Base-by-base conservation (phyloP, 495 filamentous ascomycete genomes). In the Penicillium pancosmium region DNA sequence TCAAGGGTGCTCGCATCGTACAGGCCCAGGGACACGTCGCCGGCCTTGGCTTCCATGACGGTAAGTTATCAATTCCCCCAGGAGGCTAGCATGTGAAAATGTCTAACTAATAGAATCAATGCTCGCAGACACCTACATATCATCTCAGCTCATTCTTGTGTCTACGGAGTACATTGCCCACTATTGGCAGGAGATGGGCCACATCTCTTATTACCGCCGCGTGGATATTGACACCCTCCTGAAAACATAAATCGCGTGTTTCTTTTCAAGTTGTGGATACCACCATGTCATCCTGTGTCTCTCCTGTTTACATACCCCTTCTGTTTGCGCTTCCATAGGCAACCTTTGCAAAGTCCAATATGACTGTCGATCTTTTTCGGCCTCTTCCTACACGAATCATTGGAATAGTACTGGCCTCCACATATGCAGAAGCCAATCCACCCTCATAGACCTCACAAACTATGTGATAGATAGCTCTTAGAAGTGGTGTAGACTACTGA, bases 181-280 rank as follows among this genome's bases (percentile, higher is more conserved):
- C 63, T 89, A 91, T 70, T 98, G 93, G 93, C 78, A 85, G 49
- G 68, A 76, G 5, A 88, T 92, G 74, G 87, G 87, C 0, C 89
- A 93, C 61, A 89, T 96, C 56, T 92, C 85, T 38, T 93, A 85
- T 65, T 94, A 88, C 64, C 80, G 88, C 55, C 82, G 93, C 51
- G 86, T 97, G 23, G 79, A 96, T 65, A 84, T 96, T 59, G 88
- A 93, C 52, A 54, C 89, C 81, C 85, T 92, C 56, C 78, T 75
- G 79, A 85, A 89, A 80, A 94, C 47, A 41, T 76, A 48, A 70
- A 7, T 18, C 18, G n/a, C 8, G 40, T 55, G 15, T 44, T 44
- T 34, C 27, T 33, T 11, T 19, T 21, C 19, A 21, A 21, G 19
- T 21, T 31, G 36, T 38, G 12, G 36, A 38, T 38, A 38, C 36